phyloP scores from a whole-genome alignment of 441 rosid species.

The Bocquillonia castaneifolia region DNA sequence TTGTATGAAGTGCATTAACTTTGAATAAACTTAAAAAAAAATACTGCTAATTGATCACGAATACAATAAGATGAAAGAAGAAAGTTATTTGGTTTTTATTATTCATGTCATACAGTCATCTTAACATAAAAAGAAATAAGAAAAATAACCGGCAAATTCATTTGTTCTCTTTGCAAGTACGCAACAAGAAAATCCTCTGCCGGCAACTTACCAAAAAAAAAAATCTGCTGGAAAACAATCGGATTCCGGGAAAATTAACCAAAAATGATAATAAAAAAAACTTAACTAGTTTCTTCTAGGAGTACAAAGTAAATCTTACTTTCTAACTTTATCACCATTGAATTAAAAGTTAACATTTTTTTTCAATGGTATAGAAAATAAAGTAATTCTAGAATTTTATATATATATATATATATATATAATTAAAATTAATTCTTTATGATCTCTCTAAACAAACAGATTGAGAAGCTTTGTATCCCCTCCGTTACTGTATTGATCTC shows the following conservation, averaged over 20 bases:
- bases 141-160: conserved; percentile 42
- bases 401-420: neutral
- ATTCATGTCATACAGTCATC: conserved; percentile 21
- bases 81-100: conserved; percentile 26
- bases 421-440: no score
- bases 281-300: no score
- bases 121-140: neutral
- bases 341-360: no score
- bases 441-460: conserved; percentile 40
- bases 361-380: no score
- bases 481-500: conserved; percentile 34
- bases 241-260: conserved; percentile 23
- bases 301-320: no score
- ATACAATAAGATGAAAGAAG: no score
- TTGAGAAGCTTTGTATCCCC: conserved; percentile 46
- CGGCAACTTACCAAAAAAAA: conserved; percentile 41
- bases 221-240: conserved; percentile 41
- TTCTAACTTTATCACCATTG: no score
- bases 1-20: no score
- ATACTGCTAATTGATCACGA: no score
- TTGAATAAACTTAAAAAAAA: no score
- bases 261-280: conserved; percentile 16
- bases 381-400: no score
- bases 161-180: conserved; percentile 35
- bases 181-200: conserved; percentile 50